These are phyloP conservation scores for Ganoderma sinense DNA, from an alignment of 1,284 basidiomycete genomes.

Conservation along the genomic window DNA sequence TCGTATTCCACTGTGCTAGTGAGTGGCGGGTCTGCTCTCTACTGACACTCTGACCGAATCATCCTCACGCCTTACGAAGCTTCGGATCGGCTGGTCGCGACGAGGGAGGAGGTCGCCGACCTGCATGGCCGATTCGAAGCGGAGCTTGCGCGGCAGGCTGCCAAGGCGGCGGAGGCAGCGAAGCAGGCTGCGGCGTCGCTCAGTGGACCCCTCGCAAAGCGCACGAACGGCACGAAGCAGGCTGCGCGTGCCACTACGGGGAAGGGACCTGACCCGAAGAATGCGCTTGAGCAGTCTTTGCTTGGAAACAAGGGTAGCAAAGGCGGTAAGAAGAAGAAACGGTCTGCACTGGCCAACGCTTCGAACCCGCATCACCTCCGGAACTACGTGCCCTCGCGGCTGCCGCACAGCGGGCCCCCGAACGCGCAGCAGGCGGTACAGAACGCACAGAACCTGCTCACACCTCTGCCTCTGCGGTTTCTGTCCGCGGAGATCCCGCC, in stretches of 20 bases:
- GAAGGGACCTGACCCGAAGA: slow-evolving; percentile 40
- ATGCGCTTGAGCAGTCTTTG: slow-evolving; percentile 48
- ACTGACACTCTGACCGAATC: slow-evolving; percentile 24
- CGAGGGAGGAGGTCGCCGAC: slow-evolving; percentile 68
- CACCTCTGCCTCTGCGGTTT: slow-evolving; percentile 69
- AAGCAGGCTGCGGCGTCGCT: slow-evolving; percentile 51
- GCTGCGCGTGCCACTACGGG: slow-evolving; percentile 35
- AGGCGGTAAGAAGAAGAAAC: slow-evolving; percentile 85
- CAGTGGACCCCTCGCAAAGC: slow-evolving; percentile 44
- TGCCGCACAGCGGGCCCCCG: slow-evolving; percentile 63
- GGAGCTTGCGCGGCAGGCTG: slow-evolving; percentile 73
- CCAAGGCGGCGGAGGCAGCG: slow-evolving; percentile 59
- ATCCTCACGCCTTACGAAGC: slow-evolving; percentile 48
- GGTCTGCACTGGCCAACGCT: slow-evolving; percentile 84
- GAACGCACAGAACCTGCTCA: slow-evolving; percentile 57
- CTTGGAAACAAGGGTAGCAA: slow-evolving; percentile 42
- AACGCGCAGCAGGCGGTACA: slow-evolving; percentile 47
- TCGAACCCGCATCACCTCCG: slow-evolving; percentile 91
- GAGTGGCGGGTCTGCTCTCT: slow-evolving; percentile 51
- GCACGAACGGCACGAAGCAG: slow-evolving; percentile 48
- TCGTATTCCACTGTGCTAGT: slow-evolving; percentile 70
- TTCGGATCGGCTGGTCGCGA: slow-evolving; percentile 70
- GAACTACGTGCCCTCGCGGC: slow-evolving; percentile 85
- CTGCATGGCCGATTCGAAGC: slow-evolving; percentile 73
- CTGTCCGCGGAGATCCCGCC: slow-evolving; percentile 71